phyloP scores from a whole-genome alignment of 805 yeast genomes.

The Sugiyamaella chiloensis region DNA sequence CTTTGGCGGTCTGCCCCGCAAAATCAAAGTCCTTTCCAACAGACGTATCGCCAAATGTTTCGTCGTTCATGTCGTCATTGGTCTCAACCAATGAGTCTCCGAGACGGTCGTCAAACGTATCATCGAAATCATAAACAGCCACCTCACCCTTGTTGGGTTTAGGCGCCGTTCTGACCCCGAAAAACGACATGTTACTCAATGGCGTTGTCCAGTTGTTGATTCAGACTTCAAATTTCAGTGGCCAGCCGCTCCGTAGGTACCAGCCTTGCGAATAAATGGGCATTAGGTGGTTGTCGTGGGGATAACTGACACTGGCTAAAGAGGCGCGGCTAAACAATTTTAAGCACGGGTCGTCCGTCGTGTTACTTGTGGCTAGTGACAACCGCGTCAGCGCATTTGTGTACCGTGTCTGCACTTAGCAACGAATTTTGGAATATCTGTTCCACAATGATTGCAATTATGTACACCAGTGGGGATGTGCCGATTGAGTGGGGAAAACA shows the following conservation, averaged over 20 bases:
- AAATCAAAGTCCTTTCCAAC: conserved; percentile 67
- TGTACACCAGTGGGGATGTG: too few species aligned
- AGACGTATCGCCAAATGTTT: conserved; percentile 65
- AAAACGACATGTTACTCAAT: conserved; percentile 53
- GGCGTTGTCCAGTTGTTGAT: background rate
- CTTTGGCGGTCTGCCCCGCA: conserved; percentile 40
- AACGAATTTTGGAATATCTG: too few species aligned
- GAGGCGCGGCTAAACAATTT: too few species aligned
- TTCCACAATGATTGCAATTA: too few species aligned
- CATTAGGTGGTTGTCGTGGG: too few species aligned
- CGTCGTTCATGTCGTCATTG: conserved; percentile 77
- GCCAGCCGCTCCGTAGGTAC: conserved; percentile 2
- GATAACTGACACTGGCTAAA: too few species aligned
- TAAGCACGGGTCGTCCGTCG: background rate
- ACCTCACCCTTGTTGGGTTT: conserved; percentile 25
- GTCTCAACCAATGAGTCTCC: conserved; percentile 62
- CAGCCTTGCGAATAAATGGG: conserved; percentile 7
- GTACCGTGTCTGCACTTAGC: too few species aligned
- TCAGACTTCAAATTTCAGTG: background rate
- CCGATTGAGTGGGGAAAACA: too few species aligned
- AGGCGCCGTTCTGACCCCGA: conserved; percentile 54
- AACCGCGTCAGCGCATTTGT: too few species aligned
- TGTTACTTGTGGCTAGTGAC: too few species aligned
- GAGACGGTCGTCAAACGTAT: conserved; percentile 73
- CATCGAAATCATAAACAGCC: conserved; percentile 64